Conservation (phyloP, 2,329 filamentous ascomycete species). For the Calonectria honghensis region DNA sequence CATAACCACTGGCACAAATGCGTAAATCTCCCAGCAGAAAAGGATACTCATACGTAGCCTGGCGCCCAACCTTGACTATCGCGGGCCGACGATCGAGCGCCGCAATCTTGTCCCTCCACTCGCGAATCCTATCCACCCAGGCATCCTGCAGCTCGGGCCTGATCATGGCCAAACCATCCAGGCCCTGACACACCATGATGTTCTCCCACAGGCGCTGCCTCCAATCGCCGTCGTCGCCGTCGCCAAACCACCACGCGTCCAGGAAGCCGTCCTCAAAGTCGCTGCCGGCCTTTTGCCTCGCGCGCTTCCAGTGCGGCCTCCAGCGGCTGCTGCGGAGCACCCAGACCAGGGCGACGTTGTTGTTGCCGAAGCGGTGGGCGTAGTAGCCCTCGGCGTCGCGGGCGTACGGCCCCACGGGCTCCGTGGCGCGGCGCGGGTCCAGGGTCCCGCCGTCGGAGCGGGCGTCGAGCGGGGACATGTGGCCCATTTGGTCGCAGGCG, state of each 20-base stretch:
- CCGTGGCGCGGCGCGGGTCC: slow-evolving; percentile 33
- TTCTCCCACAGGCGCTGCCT: slow-evolving; percentile 38
- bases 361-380: neutral
- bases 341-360: slow-evolving; percentile 35
- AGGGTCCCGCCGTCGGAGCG: slow-evolving; percentile 12
- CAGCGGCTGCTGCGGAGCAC: slow-evolving; percentile 35
- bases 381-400: neutral
- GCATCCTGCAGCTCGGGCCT: slow-evolving; percentile 26
- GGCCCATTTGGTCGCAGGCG: slow-evolving; percentile 29
- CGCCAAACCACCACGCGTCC: slow-evolving; percentile 27
- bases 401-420: slow-evolving; percentile 33
- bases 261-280: slow-evolving; percentile 34
- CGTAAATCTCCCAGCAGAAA: slow-evolving; percentile 37
- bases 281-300: slow-evolving; percentile 7
- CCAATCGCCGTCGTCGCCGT: slow-evolving; percentile 19
- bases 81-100: neutral
- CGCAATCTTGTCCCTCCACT: slow-evolving; percentile 35
- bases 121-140: slow-evolving; percentile 25
- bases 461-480: neutral
- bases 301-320: slow-evolving; percentile 29
- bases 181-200: slow-evolving; percentile 37
- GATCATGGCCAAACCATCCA: slow-evolving; percentile 34
- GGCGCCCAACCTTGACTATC: slow-evolving; percentile 23
- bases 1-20: slow-evolving; percentile 32
- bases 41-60: slow-evolving; percentile 35